These are phyloP conservation scores for Lodderomyces elongisporus DNA, from an alignment of 1,139 yeast species.

Conservation along the genomic window DNA sequence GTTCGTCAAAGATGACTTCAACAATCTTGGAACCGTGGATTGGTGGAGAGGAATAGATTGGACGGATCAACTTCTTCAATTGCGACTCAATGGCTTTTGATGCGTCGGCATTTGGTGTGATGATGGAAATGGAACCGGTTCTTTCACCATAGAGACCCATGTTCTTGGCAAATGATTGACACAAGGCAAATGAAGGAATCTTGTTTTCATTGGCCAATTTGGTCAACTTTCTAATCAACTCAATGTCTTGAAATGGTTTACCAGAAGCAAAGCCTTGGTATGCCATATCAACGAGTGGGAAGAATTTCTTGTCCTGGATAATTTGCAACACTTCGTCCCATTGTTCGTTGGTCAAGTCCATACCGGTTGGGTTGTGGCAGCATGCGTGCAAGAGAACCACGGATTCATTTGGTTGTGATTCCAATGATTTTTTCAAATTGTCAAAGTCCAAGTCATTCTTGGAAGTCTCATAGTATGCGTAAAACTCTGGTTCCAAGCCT, in stretches of 20 bases:
- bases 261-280: slow-evolving; percentile 98
- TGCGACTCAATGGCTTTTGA: slow-evolving; percentile 64
- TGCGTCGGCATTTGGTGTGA: slow-evolving; percentile 44
- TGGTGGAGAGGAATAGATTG: slow-evolving; percentile 91
- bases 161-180: slow-evolving; percentile 94
- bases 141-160: slow-evolving; percentile 97
- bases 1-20: slow-evolving; percentile 62
- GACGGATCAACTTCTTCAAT: slow-evolving; percentile 72
- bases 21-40: slow-evolving; percentile 91
- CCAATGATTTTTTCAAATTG: slow-evolving; percentile 40
- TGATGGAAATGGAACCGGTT: slow-evolving; percentile 79
- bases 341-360: slow-evolving; percentile 83
- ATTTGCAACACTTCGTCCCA: slow-evolving; percentile 71
- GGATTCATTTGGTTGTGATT: slow-evolving; percentile 45
- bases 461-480: slow-evolving; percentile 49
- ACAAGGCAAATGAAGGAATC: slow-evolving; percentile 55
- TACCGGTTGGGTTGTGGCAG: slow-evolving; percentile 98
- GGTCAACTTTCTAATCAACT: slow-evolving; percentile 46
- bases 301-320: slow-evolving; percentile 53
- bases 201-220: slow-evolving; percentile 43
- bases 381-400: slow-evolving; percentile 86
- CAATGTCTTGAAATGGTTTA: slow-evolving; percentile 45
- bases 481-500: slow-evolving; percentile 39
- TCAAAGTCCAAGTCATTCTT: slow-evolving; percentile 52
- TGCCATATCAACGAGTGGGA: slow-evolving; percentile 90